Base-by-base conservation (phyloP, 1,284 basidiomycete species). In the Taiwanofungus camphoratus region DNA sequence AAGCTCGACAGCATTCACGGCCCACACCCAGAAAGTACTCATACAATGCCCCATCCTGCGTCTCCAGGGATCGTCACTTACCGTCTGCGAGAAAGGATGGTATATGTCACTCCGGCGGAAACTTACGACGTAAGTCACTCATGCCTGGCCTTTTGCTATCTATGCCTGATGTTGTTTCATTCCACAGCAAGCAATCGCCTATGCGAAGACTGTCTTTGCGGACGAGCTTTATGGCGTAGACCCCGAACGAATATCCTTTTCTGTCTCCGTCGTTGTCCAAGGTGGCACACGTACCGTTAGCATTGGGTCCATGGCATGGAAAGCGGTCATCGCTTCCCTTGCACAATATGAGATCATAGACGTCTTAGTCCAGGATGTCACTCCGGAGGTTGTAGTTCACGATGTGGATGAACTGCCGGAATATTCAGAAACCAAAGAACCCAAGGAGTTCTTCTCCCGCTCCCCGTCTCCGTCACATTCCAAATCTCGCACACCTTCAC, bases 261-360 rank as follows among this genome's bases (percentile, higher is more conserved):
- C 64, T 32, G 58, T 71, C 11, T 61, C 56, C 38, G 65, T 67
- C 4, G 53, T 61, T 8, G 61, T 67, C 27, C 62, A 60, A 15
- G 61, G 61, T 1, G 53, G 58, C 18, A 54, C 51, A 20, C 58
- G 55, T 7, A 51, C 55, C 11, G 73, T 81, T 5, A 68, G 73
- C 18, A 77, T 84, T 30, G 74, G 73, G 2, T 66, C 71, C 18
- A 68, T 65, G 22, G 79, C 76, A n/a, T 84, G 82, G 82, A 43
- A 60, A 1, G 60, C 60, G 2, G 64, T 79, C 11, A 53, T 72
- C 7, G 40, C 62, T 1, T 64, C 65, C 24, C 62, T 83, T 39
- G 46, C 69, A 1, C 67, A 68, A 11, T 78, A 73, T 40, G 78
- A 82, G 47, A 64, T 82, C 49, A 63, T 83, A 41, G 70, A 79